phyloP scores from a whole-genome alignment of 202 grass and related monocot species.

The Panicum hallii region DNA sequence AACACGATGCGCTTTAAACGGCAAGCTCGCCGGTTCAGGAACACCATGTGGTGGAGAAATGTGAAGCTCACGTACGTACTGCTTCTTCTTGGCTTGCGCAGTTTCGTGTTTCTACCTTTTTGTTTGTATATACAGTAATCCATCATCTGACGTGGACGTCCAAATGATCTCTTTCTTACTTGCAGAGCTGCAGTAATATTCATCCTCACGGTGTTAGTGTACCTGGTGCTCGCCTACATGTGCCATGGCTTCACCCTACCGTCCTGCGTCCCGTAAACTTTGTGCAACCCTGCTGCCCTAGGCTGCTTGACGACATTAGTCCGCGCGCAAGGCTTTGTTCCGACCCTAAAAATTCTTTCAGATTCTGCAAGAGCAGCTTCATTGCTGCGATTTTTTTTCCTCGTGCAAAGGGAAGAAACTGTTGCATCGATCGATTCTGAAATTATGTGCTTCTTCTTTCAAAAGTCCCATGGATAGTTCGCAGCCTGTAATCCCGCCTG shows the following conservation, averaged over 20 bases:
- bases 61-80: conserved; percentile 84
- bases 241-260: conserved; percentile 80
- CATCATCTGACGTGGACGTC: not conserved
- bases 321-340: not conserved
- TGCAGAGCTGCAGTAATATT: conserved; percentile 67
- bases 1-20: conserved; percentile 87
- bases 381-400: not conserved
- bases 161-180: not conserved
- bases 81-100: not conserved
- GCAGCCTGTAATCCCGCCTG: not conserved
- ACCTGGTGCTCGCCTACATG: conserved; percentile 65
- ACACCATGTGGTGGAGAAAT: conserved; percentile 89
- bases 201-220: conserved; percentile 73
- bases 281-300: not conserved
- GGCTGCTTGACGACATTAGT: not conserved
- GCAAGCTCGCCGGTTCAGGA: conserved; percentile 89
- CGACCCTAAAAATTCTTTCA: not conserved
- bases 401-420: not conserved
- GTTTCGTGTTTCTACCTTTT: too few relatives aligned
- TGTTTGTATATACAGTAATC: not conserved
- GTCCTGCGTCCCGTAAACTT: conserved; percentile 60
- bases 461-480: not conserved
- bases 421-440: not conserved
- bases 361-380: conserved; percentile 5
- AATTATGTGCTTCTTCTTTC: not conserved